Evolutionary conservation across 2,329 filamentous ascomycete genomes (phyloP), one percentile per base, ranked within the genome.

Genomic region (Aspergillus novofumigatus): DNA sequence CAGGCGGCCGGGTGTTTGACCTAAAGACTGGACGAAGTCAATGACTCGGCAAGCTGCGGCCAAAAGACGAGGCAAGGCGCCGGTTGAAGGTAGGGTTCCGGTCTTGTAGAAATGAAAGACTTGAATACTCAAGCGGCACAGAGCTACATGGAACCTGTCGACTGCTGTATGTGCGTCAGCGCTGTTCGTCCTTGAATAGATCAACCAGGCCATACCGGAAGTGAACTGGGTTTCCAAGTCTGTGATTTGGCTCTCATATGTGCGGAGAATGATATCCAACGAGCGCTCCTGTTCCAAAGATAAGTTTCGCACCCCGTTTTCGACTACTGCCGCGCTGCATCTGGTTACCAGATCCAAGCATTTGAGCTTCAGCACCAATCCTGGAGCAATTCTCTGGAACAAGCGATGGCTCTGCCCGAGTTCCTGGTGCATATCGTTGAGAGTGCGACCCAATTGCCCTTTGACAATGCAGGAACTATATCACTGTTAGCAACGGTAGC

Each of bases 251-350:
- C 59, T 60, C 50, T 77, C 73, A 51, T 71, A 77, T 5, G 66
- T 64, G 20, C 68, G 67, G 20, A 78, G 60, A 14, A 77, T 49
- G 26, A 72, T 68, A 45, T 75, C 71, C 32, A 78, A 62, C 4
- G 69, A 63, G 7, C 69, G 67, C 53, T 78, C 75, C 51, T 76
- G 74, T 7, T 77, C 73, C 0, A 63, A 17, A 0, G 69, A 68
- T 67, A 77, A 72, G n/a, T 61, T 62, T 5, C 73, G 69, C 7
- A 78, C 59, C 2, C 75, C 75, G 57, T 74, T 74, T 53, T 75
- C 69, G 14, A 71, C 59, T 2, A 74, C 67, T 0, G 71, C 71
- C 2, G 69, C 67, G 20, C 71, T 70, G 56, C 74, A 76, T 56
- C 69, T 68, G 1, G 71, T 66, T 48, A 75, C 62, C 17, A 74